Evolutionary conservation across 73 alveolate species (phyloP).

Genomic region (Tetrahymena malaccensis): DNA sequence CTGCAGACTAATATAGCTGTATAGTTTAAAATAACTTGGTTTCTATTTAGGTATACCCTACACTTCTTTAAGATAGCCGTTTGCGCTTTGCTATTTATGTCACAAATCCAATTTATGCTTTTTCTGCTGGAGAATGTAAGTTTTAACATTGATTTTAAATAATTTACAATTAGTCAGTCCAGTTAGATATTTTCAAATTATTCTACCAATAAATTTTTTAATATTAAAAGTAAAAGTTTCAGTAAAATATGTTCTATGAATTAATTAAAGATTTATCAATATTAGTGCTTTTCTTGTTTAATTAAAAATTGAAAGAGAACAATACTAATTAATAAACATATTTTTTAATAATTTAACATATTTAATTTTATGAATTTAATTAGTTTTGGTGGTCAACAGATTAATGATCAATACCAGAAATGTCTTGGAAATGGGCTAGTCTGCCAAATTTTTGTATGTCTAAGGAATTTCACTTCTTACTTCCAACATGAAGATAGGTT

Average conservation of each 20-base stretch:
- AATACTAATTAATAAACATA: too few relatives aligned
- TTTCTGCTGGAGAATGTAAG: neutral
- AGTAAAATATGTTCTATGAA: neutral
- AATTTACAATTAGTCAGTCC: neutral
- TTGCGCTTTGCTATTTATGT: neutral
- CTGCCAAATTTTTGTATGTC: neutral
- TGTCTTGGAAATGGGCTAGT: neutral
- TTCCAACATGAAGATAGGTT: neutral
- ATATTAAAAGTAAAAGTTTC: neutral
- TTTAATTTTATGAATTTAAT: neutral
- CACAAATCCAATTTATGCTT: neutral
- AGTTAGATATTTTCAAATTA: neutral
- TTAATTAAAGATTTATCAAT: too few relatives aligned
- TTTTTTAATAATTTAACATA: too few relatives aligned
- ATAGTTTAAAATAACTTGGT: neutral
- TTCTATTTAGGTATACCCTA: neutral
- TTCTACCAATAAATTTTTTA: neutral
- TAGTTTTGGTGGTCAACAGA: neutral
- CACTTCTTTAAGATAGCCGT: neutral
- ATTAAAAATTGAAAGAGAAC: too few relatives aligned
- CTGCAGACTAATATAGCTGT: neutral
- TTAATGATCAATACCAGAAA: neutral
- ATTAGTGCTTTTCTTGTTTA: too few relatives aligned
- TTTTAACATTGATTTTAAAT: neutral
- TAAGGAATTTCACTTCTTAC: neutral